Conservation (phyloP, 2,329 filamentous ascomycete species). For the Mariannaea elegans region DNA sequence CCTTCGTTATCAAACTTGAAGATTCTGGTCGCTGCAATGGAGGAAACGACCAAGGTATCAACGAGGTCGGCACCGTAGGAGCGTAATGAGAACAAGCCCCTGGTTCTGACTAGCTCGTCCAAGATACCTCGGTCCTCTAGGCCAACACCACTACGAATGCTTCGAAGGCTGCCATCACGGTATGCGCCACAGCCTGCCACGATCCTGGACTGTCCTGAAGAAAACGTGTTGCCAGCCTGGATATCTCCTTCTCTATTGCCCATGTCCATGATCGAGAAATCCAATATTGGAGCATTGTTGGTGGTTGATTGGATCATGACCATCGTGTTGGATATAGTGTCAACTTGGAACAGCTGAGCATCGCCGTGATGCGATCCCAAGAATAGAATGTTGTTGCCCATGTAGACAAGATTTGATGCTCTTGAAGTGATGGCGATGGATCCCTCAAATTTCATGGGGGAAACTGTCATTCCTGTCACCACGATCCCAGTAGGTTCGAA, state of each 20-base stretch:
- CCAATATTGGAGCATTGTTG: constrained; percentile 91
- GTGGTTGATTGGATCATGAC: constrained; percentile 72
- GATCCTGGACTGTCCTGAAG: constrained; percentile 91
- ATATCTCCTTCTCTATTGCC: constrained; percentile 82
- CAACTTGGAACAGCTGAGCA: constrained; percentile 79
- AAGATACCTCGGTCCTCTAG: constrained; percentile 87
- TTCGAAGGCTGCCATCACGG: constrained; percentile 86
- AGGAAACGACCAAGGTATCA: constrained; percentile 82
- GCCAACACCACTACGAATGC: constrained; percentile 92
- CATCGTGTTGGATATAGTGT: constrained; percentile 54
- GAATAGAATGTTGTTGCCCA: constrained; percentile 78
- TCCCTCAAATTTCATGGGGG: constrained; percentile 47
- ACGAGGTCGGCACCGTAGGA: constrained; percentile 57
- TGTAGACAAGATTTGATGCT: constrained; percentile 80
- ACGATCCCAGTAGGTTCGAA: constrained; percentile 71
- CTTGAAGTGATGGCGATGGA: constrained; percentile 66
- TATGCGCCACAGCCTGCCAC: constrained; percentile 93
- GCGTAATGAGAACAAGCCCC: constrained; percentile 75
- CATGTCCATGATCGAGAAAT: constrained; percentile 97
- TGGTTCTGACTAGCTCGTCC: constrained; percentile 78
- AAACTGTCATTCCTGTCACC: constrained; percentile 77
- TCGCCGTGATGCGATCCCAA: constrained; percentile 93
- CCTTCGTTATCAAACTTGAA: constrained; percentile 80
- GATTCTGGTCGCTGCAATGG: constrained; percentile 82
- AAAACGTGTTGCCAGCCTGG: constrained; percentile 84